Base-by-base conservation (phyloP, 345 rosid genomes). In the Brassica cretica region DNA sequence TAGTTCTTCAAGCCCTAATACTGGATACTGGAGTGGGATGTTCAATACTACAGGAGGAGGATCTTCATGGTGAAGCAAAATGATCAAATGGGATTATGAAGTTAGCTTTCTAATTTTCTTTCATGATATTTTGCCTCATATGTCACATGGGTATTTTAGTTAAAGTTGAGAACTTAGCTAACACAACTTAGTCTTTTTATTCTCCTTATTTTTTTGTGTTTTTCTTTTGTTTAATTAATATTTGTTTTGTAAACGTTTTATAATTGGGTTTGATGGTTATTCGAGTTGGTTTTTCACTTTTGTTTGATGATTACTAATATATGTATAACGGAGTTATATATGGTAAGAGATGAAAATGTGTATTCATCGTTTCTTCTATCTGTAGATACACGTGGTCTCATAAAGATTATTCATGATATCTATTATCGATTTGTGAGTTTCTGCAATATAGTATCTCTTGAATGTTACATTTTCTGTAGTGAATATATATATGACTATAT, bases 1-100 rank as follows among this genome's bases (percentile, higher is more conserved):
- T 8, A 35, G 8, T 53, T 15, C 21, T 53, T 16, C 60, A 53
- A 53, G 24, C 60, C 60, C 60, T 53, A 53, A 53, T 16, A 53
- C 7, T 53, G 60, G 60, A 53, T 53, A 53, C 60, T 53, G 60
- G 60, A 53, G 60, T 16, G 60, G 60, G 60, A 53, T 53, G 60
- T 53, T 53, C 60, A 53, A 2, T 16, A 53, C 24, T 53, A 53
- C 60, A 53, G 60, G 60, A 6, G 60, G 24, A 53, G 60, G 60
- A 53, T 53, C 60, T 53, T 53, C 60, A 53, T 53, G 60, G 60
- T 53, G 60, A 53, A 53, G 60, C 10, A 53, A 53, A 53, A 53
- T 53, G 60, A 16, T 53, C 60, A 53, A 53, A 53, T 2, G 24
- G 1, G 60, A 16, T 53, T 6, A 16, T 53, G 59, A 53, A 53